Conservation (phyloP, 495 filamentous ascomycete genomes). For the Echria macrotheca region DNA sequence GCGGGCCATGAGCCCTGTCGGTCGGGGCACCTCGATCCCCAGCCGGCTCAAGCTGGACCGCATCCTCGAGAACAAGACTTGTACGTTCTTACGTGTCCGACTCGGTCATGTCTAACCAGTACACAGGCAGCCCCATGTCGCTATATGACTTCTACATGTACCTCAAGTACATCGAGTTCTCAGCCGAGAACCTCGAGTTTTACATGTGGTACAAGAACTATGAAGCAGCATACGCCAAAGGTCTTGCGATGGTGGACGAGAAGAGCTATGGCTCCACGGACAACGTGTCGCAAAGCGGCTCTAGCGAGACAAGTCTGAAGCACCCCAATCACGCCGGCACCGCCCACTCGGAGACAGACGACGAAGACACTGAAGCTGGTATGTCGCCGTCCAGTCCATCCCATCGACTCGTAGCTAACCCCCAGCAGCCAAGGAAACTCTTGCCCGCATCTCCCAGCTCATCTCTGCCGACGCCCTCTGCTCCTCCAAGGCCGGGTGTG, state of each 20-base stretch:
- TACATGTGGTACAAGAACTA: slow-evolving; percentile 67
- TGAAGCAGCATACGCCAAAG: slow-evolving; percentile 27
- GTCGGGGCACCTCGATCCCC: slow-evolving; percentile 28
- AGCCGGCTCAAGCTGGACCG: slow-evolving; percentile 32
- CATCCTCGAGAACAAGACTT: slow-evolving; percentile 37
- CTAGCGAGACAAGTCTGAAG: slow-evolving; percentile 21
- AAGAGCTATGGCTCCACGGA: slow-evolving; percentile 22
- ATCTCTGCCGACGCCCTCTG: slow-evolving; percentile 29
- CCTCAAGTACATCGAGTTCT: slow-evolving; percentile 37
- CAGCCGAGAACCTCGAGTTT: slow-evolving; percentile 54
- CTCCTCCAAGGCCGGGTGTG: slow-evolving; percentile 16
- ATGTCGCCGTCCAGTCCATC: background rate
- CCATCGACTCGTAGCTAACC: background rate
- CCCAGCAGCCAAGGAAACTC: slow-evolving; percentile 24
- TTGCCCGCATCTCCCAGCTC: slow-evolving; percentile 30
- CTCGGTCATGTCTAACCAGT: no score
- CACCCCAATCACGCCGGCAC: background rate
- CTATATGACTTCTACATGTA: slow-evolving; percentile 40
- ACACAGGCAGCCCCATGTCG: slow-evolving; percentile 38
- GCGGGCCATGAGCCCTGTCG: slow-evolving; percentile 27
- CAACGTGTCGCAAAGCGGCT: slow-evolving; percentile 23
- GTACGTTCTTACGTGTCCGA: no score
- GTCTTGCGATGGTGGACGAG: slow-evolving; percentile 15
- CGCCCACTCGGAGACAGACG: slow-evolving; percentile 1
- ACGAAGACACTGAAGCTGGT: slow-evolving; percentile 24